Conservation (phyloP, 371 early-diverging fungal genomes). For the Circinella umbellata region DNA sequence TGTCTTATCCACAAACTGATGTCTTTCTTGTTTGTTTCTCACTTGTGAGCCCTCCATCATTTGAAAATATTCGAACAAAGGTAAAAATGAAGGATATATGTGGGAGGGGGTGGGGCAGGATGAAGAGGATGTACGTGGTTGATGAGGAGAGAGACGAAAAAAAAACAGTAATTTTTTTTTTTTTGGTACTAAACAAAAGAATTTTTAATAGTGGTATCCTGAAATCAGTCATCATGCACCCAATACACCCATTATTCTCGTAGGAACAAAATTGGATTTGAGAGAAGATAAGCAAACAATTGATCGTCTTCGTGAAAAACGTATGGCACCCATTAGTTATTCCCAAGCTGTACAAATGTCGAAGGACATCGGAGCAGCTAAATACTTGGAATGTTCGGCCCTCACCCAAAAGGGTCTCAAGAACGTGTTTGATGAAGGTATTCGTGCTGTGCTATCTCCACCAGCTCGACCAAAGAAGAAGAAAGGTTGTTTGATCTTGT, state of each 20-base stretch:
- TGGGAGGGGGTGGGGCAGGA: neutral
- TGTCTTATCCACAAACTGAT: constrained; percentile 90
- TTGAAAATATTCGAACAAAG: constrained; percentile 82
- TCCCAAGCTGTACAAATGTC: constrained; percentile 89
- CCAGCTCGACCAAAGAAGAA: constrained; percentile 56
- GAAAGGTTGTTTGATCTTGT: constrained; percentile 75
- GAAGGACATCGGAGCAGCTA: constrained; percentile 90
- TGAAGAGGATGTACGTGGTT: neutral
- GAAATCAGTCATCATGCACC: constrained; percentile 97
- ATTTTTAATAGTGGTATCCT: constrained; percentile 81
- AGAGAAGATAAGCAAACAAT: constrained; percentile 92
- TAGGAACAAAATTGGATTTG: constrained; percentile 98
- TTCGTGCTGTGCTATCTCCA: constrained; percentile 88
- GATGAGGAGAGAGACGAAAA: neutral
- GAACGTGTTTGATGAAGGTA: constrained; percentile 98
- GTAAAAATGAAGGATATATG: constrained; percentile 31
- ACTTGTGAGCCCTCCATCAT: constrained; percentile 74
- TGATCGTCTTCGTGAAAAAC: constrained; percentile 85
- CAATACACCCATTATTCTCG: constrained; percentile 93
- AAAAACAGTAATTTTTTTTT: no score
- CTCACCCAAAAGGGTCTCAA: constrained; percentile 97
- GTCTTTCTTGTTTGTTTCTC: constrained; percentile 88
- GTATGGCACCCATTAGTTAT: constrained; percentile 91
- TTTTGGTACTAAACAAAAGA: no score
- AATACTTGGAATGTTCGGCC: constrained; percentile 99